Percentiles rank a stretch among this genome's conserved stretches.
Evolutionary conservation across 305 asterid species (phyloP).

Genomic region (Fraxinus velutina): DNA sequence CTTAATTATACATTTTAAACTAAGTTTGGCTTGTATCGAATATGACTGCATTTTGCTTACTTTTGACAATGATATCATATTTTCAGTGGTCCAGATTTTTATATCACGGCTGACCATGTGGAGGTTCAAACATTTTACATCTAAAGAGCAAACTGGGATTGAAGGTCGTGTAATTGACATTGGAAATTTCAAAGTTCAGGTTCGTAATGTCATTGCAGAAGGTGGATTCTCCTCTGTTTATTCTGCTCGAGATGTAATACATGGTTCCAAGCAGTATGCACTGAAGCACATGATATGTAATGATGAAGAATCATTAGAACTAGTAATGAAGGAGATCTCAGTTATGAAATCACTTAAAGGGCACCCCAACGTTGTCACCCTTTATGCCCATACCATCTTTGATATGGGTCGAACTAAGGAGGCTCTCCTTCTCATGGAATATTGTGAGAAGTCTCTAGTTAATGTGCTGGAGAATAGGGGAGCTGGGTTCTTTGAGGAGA

Average conservation of each 20-base stretch:
- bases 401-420: constrained; percentile 95
- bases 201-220: constrained; percentile 81
- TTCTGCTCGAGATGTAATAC: constrained; percentile 68
- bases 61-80: constrained; percentile 8
- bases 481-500: constrained; percentile 89
- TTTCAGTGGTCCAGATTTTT: constrained; percentile 34
- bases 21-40: not conserved
- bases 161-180: constrained; percentile 88
- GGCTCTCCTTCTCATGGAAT: constrained; percentile 89
- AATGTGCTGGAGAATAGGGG: constrained; percentile 85
- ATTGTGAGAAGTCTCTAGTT: constrained; percentile 81
- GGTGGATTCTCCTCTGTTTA: constrained; percentile 96
- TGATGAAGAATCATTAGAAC: constrained; percentile 75
- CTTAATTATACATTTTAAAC: not conserved
- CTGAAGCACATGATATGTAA: constrained; percentile 84
- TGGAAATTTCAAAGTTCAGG: constrained; percentile 73
- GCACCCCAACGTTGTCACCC: constrained; percentile 80
- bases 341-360: constrained; percentile 88
- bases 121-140: constrained; percentile 78
- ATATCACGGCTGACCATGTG: constrained; percentile 58
- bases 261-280: constrained; percentile 86
- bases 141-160: constrained; percentile 86
- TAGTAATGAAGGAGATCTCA: constrained; percentile 72
- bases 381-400: constrained; percentile 62
- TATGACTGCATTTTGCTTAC: constrained; percentile 5